These are phyloP conservation scores for Teunomyces cretensis DNA, from an alignment of 805 yeast genomes.

Conservation along the genomic window DNA sequence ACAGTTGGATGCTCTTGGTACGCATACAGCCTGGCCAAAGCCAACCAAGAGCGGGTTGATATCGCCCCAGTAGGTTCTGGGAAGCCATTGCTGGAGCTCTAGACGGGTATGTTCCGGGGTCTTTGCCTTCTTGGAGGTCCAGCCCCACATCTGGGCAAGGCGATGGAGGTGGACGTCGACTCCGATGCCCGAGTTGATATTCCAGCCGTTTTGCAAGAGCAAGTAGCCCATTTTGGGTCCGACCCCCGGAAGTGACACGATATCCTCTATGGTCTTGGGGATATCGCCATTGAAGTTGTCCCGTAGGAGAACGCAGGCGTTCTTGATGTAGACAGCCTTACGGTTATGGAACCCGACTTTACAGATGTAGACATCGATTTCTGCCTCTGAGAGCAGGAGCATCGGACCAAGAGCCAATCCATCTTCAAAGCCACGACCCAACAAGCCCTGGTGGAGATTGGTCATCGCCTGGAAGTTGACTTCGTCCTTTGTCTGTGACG, in stretches of 20 bases:
- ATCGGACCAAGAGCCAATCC: conserved; percentile 63
- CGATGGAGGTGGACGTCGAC: conserved; percentile 92
- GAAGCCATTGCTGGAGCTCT: conserved; percentile 72
- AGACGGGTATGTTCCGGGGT: conserved; percentile 77
- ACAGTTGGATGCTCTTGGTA: conserved; percentile 68
- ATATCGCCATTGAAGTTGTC: conserved; percentile 62
- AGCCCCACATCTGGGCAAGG: conserved; percentile 73
- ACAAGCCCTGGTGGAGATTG: conserved; percentile 51
- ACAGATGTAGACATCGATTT: conserved; percentile 63
- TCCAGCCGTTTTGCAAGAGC: conserved; percentile 82
- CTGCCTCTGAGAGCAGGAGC: conserved; percentile 47
- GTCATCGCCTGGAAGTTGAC: conserved; percentile 72
- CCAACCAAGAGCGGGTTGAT: conserved; percentile 88
- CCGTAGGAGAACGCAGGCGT: conserved; percentile 53
- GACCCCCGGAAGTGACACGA: conserved; percentile 79
- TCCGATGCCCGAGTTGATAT: conserved; percentile 76
- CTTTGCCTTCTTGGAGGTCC: conserved; percentile 54
- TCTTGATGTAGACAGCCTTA: conserved; percentile 69
- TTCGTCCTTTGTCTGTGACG: conserved; percentile 92
- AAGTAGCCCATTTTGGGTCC: conserved; percentile 95
- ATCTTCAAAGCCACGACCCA: conserved; percentile 34
- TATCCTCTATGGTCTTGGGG: conserved; percentile 66
- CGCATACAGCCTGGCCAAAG: conserved; percentile 87
- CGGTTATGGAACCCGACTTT: conserved; percentile 87
- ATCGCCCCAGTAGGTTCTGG: conserved; percentile 73